Evolutionary conservation across 768 basidiomycete genomes (phyloP), one percentile per base, ranked within the genome.

Genomic region (Pisolithus marmoratus): DNA sequence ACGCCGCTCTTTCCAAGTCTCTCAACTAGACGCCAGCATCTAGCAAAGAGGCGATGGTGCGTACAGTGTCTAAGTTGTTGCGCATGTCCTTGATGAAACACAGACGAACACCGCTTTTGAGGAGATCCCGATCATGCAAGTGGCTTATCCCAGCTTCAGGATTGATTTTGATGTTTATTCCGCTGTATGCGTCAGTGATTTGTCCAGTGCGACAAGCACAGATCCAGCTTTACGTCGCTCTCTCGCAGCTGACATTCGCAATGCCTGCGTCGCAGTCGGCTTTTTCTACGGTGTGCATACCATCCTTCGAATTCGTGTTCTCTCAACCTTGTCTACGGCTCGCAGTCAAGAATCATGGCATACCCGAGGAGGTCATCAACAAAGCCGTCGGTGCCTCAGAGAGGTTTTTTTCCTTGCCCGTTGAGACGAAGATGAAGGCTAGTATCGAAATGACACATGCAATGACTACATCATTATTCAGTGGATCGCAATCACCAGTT

Each of bases 281-380:
- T 92, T 92, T 68, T 91, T 91, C 67, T 91, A 92, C 60, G 69
- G 87, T 87, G 54, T 55, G 74, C 70, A 9, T 22, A 9, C 14
- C 26, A 36, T 27, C 19, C 2, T 29, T 38, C 4, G 15, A 42
- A 15, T 27, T 3, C 31, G 12, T 14, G 12, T 12, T 23, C 26
- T 27, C 1, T n/a, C 24, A 2, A 7, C 20, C 9, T 22, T 48
- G 47, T 24, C 57, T 26, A n/a, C 9, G 3, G 31, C 27, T 23
- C 17, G 19, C 68, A 91, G 88, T 92, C 48, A 84, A 80, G 64
- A 87, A 88, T 58, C 91, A 94, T 63, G 78, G 80, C 3, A 82
- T 94, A 50, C 68, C 83, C 4, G 74, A 81, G 34, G 58, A 70
- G 1, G 62, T 75, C 19, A 81, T 88, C 54, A 63, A 68, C 1